Conservation (phyloP, 208 protist genomes). For the Leptomonas pyrrhocoris region DNA sequence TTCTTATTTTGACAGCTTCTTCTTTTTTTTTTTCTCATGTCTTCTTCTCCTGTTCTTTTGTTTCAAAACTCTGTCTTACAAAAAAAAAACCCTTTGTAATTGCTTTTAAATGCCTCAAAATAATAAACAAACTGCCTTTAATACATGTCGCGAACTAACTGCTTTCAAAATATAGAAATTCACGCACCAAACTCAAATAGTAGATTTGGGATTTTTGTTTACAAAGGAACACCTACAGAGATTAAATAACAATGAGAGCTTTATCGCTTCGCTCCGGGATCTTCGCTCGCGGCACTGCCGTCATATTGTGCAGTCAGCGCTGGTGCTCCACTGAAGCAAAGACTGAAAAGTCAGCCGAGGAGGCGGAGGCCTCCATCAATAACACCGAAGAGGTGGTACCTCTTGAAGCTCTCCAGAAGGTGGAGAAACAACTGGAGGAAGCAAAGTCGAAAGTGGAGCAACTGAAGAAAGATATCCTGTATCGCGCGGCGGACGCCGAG, state of each 20-base stretch:
- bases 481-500: constrained; percentile 87
- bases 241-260: constrained; percentile 35
- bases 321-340: constrained; percentile 54
- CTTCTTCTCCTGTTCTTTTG: not conserved
- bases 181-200: too few species aligned
- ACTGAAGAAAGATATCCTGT: constrained; percentile 86
- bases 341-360: constrained; percentile 28
- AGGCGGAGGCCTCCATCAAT: constrained; percentile 22
- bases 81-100: too few species aligned
- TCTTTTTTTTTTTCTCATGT: not conserved
- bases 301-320: constrained; percentile 8
- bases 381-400: constrained; percentile 36
- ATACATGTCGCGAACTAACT: too few species aligned
- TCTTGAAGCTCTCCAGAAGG: constrained; percentile 34
- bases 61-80: not conserved
- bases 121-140: too few species aligned
- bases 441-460: constrained; percentile 61
- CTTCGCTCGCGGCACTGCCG: constrained; percentile 21
- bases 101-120: too few species aligned
- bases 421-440: constrained; percentile 77
- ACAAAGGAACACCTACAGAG: not conserved
- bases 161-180: too few species aligned
- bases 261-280: constrained; percentile 23
- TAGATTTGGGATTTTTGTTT: too few species aligned
- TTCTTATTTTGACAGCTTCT: not conserved